These are phyloP conservation scores for Neurospora tetrasperma DNA, from an alignment of 495 filamentous ascomycete species.

Conservation along the genomic window DNA sequence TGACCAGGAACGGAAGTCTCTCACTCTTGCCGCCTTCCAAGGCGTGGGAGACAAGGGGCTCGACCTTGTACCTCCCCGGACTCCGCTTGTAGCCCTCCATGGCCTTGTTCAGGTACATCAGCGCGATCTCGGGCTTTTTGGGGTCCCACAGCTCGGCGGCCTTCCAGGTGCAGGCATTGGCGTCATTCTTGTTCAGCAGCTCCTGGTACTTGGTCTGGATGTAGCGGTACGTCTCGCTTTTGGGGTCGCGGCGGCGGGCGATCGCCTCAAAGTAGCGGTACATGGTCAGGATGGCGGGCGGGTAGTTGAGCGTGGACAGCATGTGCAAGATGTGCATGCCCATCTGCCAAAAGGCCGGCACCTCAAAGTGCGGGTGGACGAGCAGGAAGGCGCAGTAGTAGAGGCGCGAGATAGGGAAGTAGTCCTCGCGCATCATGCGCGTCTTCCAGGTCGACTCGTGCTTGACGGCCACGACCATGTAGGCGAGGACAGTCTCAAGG, in stretches of 20 bases:
- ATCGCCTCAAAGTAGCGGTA: background rate
- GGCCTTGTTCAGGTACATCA: slow-evolving; percentile 16
- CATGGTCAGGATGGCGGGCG: slow-evolving; percentile 16
- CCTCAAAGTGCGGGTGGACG: background rate
- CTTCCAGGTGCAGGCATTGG: slow-evolving; percentile 14
- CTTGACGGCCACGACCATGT: slow-evolving; percentile 13
- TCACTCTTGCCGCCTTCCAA: background rate
- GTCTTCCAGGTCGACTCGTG: slow-evolving; percentile 9
- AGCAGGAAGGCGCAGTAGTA: slow-evolving; percentile 13
- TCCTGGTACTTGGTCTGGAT: slow-evolving; percentile 4
- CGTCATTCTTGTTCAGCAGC: slow-evolving; percentile 4
- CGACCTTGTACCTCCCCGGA: background rate
- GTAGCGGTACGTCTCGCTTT: background rate
- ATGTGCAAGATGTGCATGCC: slow-evolving; percentile 17
- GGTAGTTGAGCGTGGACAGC: slow-evolving; percentile 15
- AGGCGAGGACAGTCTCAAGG: slow-evolving; percentile 12
- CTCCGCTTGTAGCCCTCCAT: slow-evolving; percentile 5
- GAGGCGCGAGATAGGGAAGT: background rate
- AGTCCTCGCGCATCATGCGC: slow-evolving; percentile 10
- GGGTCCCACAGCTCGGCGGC: slow-evolving; percentile 2
- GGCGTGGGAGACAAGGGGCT: background rate
- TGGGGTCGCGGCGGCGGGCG: background rate
- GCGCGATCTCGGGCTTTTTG: background rate
- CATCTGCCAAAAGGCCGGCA: background rate
- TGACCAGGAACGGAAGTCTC: background rate